A percentile compares a stretch with the other conserved stretches of the same genome.
These are phyloP conservation scores for Macadamia integrifolia DNA, from an alignment of 164 flowering plant genomes.

Conservation along the genomic window DNA sequence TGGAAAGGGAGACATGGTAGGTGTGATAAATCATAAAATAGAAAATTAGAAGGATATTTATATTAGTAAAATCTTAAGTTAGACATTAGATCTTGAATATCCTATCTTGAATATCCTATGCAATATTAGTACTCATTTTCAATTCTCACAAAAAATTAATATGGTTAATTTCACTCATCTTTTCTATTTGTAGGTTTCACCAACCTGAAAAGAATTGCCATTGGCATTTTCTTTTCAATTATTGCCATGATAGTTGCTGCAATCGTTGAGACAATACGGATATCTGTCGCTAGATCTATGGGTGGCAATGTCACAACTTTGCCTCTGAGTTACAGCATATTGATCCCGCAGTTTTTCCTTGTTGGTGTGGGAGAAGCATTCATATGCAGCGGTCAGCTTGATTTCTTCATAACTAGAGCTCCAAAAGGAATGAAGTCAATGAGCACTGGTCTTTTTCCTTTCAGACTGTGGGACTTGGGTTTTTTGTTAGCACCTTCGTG, in stretches of 20 bases:
- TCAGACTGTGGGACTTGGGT: constrained; percentile 30
- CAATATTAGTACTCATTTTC: too few species aligned
- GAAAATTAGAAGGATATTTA: too few species aligned
- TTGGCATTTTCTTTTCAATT: constrained; percentile 66
- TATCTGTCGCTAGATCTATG: constrained; percentile 46
- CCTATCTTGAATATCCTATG: too few species aligned
- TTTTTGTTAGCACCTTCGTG: constrained; percentile 64
- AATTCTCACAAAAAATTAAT: too few species aligned
- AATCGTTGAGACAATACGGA: constrained; percentile 52
- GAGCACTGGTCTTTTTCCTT: constrained; percentile 98
- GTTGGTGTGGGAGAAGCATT: constrained; percentile 93
- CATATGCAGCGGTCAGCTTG: constrained; percentile 17
- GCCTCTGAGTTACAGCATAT: constrained; percentile 61
- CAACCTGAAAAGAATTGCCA: constrained; percentile 62
- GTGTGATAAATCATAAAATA: too few species aligned
- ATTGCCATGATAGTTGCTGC: constrained; percentile 82
- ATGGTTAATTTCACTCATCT: too few species aligned
- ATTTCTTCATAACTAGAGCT: constrained; percentile 25
- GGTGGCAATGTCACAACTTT: constrained; percentile 23
- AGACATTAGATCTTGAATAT: too few species aligned
- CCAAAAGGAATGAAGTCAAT: constrained; percentile 96
- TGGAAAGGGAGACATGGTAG: constrained; percentile 26
- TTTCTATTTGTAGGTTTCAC: constrained; percentile 48
- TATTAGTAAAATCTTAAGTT: too few species aligned
- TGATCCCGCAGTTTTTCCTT: constrained; percentile 87